Conservation (phyloP, 2,329 filamentous ascomycete species). For the Anthostomella pinea region DNA sequence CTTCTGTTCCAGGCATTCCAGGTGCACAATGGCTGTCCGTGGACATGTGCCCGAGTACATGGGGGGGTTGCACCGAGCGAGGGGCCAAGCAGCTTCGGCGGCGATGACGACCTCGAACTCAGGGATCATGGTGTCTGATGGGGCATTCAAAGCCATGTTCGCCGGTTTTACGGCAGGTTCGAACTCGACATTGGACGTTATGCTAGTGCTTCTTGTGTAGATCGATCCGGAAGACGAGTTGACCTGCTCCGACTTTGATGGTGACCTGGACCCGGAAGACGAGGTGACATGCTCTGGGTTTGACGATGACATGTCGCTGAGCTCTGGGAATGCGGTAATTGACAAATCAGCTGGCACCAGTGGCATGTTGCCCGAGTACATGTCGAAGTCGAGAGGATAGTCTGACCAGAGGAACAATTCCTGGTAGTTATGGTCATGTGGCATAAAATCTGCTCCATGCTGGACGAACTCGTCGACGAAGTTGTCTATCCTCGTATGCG, state of each 20-base stretch:
- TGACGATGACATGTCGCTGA: constrained; percentile 41
- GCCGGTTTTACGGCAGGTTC: constrained; percentile 33
- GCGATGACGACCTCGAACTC: constrained; percentile 48
- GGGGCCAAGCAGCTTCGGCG: constrained; percentile 49
- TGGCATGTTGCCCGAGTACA: constrained; percentile 35
- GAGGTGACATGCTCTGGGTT: constrained; percentile 43
- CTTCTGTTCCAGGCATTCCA: constrained; percentile 49
- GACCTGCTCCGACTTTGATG: constrained; percentile 43
- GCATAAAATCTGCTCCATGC: constrained; percentile 34
- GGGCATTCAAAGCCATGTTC: constrained; percentile 28
- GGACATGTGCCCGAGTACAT: constrained; percentile 44
- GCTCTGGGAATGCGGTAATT: constrained; percentile 37
- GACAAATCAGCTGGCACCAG: constrained; percentile 34
- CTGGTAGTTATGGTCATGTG: constrained; percentile 38
- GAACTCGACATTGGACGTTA: constrained; percentile 40
- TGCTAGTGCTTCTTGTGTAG: constrained; percentile 47
- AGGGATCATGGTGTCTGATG: constrained; percentile 33
- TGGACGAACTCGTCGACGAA: constrained; percentile 45
- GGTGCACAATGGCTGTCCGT: constrained; percentile 48
- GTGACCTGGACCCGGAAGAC: constrained; percentile 40
- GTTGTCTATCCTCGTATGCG: constrained; percentile 34
- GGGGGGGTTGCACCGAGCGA: constrained; percentile 49
- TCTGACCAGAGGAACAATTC: constrained; percentile 45
- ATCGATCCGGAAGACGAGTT: constrained; percentile 42
- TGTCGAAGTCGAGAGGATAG: constrained; percentile 42